Base-by-base conservation (phyloP, 2,329 filamentous ascomycete species). In the Shiraia sp. region DNA sequence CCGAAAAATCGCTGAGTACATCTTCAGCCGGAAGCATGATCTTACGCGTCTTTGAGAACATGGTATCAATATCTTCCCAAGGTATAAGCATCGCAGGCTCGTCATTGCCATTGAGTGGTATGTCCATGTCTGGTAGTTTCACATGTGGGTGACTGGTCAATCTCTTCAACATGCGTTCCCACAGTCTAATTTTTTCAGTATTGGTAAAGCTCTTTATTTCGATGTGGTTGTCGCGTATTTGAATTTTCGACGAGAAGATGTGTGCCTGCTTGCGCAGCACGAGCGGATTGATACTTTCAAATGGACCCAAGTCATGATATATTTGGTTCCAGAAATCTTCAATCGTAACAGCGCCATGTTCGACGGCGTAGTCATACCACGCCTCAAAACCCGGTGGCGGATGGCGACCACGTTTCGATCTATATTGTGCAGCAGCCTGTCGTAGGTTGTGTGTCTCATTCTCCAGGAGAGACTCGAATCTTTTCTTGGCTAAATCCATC, bases 241-340 rank as follows among this genome's bases (percentile, higher is more conserved):
- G 63, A 30, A 78, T 69, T 10, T 63, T 57, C 23, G 71, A 62
- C 5, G 61, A 47, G 26, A 68, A 66, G 3, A 61, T 61, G 33
- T 63, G 62, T 1, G 72, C 69, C 36, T 69, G 64, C 30, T 66
- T 62, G 2, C 73, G 68, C 12, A 78, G 63, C 27, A 66, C 54
- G 24, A 55, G 48, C 2, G 76, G 66, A 2, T 66, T 55, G 1
- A 78, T 41, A 3, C 67, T 75, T 75, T 77, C 78, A 50, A 77
- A 78, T 2, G 77, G 75, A 12, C 62, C 66, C 9, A 79, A 46
- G 43, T 79, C 76, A 36, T 75, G 52, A 50, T 78, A 75, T 10
- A 79, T 75, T 45, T 72, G 74, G 42, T 79, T 76, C 51, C 75
- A 79, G 51, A 78, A 75, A 3, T 74, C 68, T 47, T 79, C 76